Conservation (phyloP, 2,329 filamentous ascomycete genomes). For the Penicillium sp. region DNA sequence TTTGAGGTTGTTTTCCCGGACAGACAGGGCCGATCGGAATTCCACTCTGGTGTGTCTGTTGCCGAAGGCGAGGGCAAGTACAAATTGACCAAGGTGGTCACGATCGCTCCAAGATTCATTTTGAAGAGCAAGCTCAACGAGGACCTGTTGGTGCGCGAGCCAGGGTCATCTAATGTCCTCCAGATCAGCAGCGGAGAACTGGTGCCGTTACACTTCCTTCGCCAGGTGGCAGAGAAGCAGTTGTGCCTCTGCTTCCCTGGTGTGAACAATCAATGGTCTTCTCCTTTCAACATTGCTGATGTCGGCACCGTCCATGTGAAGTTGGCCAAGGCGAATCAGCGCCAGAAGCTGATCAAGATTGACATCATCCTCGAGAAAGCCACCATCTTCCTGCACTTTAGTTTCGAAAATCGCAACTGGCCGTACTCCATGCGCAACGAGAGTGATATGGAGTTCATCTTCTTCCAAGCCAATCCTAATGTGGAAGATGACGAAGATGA, state of each 20-base stretch:
- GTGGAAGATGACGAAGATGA: conserved; percentile 87
- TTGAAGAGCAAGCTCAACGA: conserved; percentile 91
- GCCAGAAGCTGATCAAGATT: conserved; percentile 82
- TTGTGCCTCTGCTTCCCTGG: conserved; percentile 90
- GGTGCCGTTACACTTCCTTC: conserved; percentile 85
- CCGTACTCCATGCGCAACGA: conserved; percentile 99
- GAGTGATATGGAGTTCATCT: conserved; percentile 93
- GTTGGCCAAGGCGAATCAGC: conserved; percentile 83
- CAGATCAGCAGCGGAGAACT: conserved; percentile 76
- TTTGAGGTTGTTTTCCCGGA: conserved; percentile 84
- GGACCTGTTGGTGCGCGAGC: conserved; percentile 85
- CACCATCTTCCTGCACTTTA: conserved; percentile 90
- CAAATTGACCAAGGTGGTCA: conserved; percentile 94
- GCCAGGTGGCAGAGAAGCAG: conserved; percentile 80
- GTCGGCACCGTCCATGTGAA: conserved; percentile 92
- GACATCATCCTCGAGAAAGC: conserved; percentile 91
- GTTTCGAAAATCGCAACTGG: conserved; percentile 91
- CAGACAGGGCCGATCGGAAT: conserved; percentile 70
- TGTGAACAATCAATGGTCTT: conserved; percentile 95
- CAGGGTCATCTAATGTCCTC: conserved; percentile 84
- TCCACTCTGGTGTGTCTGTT: conserved; percentile 87
- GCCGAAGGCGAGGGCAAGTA: conserved; percentile 95
- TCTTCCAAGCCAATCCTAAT: conserved; percentile 92
- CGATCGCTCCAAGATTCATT: conserved; percentile 87
- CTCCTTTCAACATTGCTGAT: conserved; percentile 96